phyloP scores from a whole-genome alignment of 306 rosid species.

The Echinosophora koreensis region DNA sequence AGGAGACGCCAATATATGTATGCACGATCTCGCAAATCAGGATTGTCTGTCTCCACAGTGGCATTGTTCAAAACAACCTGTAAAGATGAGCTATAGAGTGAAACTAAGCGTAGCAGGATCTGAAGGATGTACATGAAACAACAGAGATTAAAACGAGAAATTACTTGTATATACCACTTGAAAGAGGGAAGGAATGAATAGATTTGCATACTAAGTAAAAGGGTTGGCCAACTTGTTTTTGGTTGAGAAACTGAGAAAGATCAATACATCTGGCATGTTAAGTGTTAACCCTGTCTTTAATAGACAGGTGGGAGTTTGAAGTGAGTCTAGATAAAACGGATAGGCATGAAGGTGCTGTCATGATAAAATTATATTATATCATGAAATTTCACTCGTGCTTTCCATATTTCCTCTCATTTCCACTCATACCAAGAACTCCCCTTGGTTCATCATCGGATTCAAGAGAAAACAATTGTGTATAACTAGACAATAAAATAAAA shows the following conservation, averaged over 20 bases:
- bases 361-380: no score
- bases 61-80: conserved; percentile 99
- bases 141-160: background rate
- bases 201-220: conserved; percentile 3
- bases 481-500: no score
- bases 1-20: conserved; percentile 99
- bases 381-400: no score
- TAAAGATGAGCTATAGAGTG: conserved; percentile 42
- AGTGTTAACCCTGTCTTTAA: conserved; percentile 13
- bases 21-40: conserved; percentile 98
- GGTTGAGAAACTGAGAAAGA: background rate
- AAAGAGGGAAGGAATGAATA: background rate
- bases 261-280: background rate
- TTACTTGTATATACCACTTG: conserved; percentile 3
- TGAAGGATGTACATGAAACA: conserved; percentile 12
- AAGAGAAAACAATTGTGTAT: no score
- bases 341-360: no score
- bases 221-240: conserved; percentile 11
- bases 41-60: conserved; percentile 97
- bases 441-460: no score
- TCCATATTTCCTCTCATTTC: no score
- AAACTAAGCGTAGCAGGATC: conserved; percentile 36
- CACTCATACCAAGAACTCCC: no score
- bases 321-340: background rate
- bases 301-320: conserved; percentile 6